Conservation (phyloP, 2,329 filamentous ascomycete genomes). For the Juglanconis juglandina region DNA sequence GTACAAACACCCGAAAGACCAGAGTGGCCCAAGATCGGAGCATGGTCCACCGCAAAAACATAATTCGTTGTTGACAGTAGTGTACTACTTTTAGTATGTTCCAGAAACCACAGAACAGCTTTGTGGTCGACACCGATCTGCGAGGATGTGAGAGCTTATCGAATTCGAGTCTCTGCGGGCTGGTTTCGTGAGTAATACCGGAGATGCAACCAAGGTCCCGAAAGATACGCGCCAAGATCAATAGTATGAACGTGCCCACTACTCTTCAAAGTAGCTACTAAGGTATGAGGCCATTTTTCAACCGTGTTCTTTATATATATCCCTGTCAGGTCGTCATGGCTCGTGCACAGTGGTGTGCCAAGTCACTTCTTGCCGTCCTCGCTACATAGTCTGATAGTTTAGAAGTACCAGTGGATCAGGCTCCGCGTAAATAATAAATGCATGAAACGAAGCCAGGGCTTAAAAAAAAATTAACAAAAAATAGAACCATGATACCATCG, state of each 20-base stretch:
- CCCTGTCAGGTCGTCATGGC: background rate
- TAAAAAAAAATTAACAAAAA: no score
- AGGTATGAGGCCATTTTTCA: background rate
- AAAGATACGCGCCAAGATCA: background rate
- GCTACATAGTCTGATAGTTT: no score
- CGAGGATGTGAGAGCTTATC: background rate
- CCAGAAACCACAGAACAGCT: background rate
- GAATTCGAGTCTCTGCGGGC: background rate
- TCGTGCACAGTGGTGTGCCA: no score
- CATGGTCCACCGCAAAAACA: constrained; percentile 6
- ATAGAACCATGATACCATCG: no score
- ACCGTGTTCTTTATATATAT: background rate
- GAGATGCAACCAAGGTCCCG: background rate
- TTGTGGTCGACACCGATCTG: background rate
- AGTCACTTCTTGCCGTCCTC: no score
- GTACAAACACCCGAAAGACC: background rate
- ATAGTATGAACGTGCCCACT: background rate
- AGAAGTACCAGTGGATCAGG: no score
- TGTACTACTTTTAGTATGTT: background rate
- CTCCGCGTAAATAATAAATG: no score
- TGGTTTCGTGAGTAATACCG: background rate
- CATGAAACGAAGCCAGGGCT: no score
- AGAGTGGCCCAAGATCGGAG: background rate
- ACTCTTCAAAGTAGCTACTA: background rate
- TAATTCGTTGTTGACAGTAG: background rate